phyloP scores from a whole-genome alignment of 768 basidiomycete species.

The Gloeostereum incarnatum region DNA sequence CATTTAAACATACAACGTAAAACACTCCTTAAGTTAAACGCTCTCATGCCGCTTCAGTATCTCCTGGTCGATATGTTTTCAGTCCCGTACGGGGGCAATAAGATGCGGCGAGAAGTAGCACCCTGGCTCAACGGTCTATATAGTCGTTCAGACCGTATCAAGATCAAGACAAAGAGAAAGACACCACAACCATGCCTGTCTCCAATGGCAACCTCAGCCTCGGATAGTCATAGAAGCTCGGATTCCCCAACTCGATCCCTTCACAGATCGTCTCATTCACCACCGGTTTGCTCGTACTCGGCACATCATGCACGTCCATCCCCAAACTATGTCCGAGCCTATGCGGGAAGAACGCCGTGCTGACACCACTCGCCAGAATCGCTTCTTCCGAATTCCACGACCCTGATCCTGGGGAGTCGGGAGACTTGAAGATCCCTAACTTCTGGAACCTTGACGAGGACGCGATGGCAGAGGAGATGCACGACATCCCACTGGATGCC shows the following conservation, averaged over 20 bases:
- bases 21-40: too few relatives aligned
- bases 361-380: constrained; percentile 69
- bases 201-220: constrained; percentile 68
- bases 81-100: constrained; percentile 50
- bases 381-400: constrained; percentile 55
- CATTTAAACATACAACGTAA: too few relatives aligned
- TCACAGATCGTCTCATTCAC: constrained; percentile 40
- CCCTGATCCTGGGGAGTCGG: constrained; percentile 34
- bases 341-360: constrained; percentile 89
- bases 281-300: constrained; percentile 68
- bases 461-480: constrained; percentile 76
- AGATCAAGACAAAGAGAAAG: not conserved
- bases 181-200: constrained; percentile 83
- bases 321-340: constrained; percentile 89
- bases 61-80: constrained; percentile 59
- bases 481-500: constrained; percentile 88
- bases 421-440: constrained; percentile 77
- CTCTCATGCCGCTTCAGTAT: constrained; percentile 50
- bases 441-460: constrained; percentile 75
- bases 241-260: constrained; percentile 32
- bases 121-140: constrained; percentile 84
- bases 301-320: constrained; percentile 91
- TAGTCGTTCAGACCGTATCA: constrained; percentile 1
- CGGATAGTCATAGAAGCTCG: constrained; percentile 71
- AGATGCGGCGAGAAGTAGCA: constrained; percentile 80